phyloP scores from a whole-genome alignment of 2,329 filamentous ascomycete species.

The Cladosporium cucumerinum region DNA sequence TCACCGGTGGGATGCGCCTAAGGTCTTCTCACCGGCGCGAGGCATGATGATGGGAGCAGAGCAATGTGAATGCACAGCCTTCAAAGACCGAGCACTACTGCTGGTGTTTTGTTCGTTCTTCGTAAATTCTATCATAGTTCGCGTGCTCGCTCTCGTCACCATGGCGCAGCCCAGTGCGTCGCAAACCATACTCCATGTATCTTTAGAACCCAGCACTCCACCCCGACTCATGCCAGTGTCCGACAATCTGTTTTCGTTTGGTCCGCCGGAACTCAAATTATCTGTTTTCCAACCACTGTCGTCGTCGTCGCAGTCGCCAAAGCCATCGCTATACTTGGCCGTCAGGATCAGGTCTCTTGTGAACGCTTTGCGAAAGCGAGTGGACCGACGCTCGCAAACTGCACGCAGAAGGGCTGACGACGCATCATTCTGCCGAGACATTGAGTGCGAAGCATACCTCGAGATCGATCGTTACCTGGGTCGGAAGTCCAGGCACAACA shows the following conservation, averaged over 20 bases:
- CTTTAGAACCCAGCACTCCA: constrained; percentile 9
- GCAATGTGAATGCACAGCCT: constrained; percentile 5
- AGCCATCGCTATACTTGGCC: constrained; percentile 34
- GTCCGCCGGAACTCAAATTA: constrained; percentile 13
- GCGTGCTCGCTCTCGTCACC: not conserved
- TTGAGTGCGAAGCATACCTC: constrained; percentile 29
- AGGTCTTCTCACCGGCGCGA: constrained; percentile 7
- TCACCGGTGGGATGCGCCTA: constrained; percentile 15
- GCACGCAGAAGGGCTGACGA: constrained; percentile 19
- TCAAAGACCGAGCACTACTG: not conserved
- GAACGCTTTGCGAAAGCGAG: constrained; percentile 37
- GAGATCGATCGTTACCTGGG: constrained; percentile 24
- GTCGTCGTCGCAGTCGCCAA: constrained; percentile 6
- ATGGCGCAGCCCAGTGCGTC: constrained; percentile 1
- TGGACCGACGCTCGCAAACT: constrained; percentile 31
- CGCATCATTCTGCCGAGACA: constrained; percentile 29
- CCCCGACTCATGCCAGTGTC: not conserved
- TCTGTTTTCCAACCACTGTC: not conserved
- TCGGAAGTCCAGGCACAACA: constrained; percentile 14
- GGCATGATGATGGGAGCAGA: not conserved
- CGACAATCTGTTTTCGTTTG: constrained; percentile 6
- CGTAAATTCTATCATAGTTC: constrained; percentile 4
- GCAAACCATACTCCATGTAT: not conserved
- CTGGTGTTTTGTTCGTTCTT: not conserved
- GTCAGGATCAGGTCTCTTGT: constrained; percentile 40